Percentiles rank a stretch among this genome's conserved stretches.
Conservation (phyloP, 129 eudicot genomes). For the Artemisia argyi region DNA sequence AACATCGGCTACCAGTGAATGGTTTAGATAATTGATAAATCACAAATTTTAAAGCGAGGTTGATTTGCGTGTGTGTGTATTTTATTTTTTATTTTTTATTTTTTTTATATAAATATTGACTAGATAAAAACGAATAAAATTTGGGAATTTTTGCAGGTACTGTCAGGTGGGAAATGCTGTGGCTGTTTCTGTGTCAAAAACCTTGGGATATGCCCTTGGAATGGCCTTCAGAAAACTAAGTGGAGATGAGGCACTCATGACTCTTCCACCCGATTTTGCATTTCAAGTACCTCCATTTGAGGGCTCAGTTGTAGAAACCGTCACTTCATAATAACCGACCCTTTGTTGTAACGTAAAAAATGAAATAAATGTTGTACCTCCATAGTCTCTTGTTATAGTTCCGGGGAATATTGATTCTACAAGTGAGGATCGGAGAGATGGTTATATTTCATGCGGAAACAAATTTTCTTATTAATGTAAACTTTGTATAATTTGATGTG, state of each 20-base stretch:
- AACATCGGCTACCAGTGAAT: too few relatives aligned
- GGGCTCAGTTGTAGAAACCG: slow-evolving; percentile 14
- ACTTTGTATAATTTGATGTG: slow-evolving; percentile 3
- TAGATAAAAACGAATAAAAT: background rate
- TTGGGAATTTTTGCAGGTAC: slow-evolving; percentile 43
- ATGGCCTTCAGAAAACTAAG: slow-evolving; percentile 61
- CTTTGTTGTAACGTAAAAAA: slow-evolving; percentile 7
- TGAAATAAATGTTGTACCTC: slow-evolving; percentile 23
- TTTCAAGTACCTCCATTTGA: slow-evolving; percentile 35
- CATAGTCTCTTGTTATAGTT: background rate
- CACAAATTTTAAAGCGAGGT: too few relatives aligned
- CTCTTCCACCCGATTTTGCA: slow-evolving; percentile 69
- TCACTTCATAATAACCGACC: background rate
- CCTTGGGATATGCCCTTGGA: slow-evolving; percentile 79
- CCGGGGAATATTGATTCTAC: background rate
- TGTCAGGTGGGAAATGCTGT: slow-evolving; percentile 95
- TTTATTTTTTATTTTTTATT: too few relatives aligned
- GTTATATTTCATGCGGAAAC: background rate
- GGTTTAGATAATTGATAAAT: too few relatives aligned
- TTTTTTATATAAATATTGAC: too few relatives aligned
- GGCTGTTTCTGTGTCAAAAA: slow-evolving; percentile 72
- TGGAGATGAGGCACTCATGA: slow-evolving; percentile 60
- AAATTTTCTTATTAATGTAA: background rate
- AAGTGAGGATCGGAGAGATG: background rate
- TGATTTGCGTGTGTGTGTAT: too few relatives aligned